phyloP scores from a whole-genome alignment of 441 rosid genomes.

The Gossypium aridum region DNA sequence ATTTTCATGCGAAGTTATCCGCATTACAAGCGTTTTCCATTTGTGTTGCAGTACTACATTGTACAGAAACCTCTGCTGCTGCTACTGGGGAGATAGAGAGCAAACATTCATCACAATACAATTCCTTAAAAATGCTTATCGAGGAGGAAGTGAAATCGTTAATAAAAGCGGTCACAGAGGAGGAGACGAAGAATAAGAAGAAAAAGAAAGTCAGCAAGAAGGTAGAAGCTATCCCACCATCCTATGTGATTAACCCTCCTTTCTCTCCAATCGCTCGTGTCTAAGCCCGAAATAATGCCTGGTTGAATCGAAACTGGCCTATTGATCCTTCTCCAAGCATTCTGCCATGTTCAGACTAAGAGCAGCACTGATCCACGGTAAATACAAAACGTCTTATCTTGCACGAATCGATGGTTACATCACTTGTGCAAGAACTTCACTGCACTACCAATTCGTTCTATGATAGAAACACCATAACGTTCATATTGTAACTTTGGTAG shows the following conservation, averaged over 20 bases:
- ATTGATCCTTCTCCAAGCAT: neutral
- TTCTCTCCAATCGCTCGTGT: conserved; percentile 87
- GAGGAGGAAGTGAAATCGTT: conserved; percentile 70
- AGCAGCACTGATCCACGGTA: neutral
- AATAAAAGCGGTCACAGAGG: conserved; percentile 52
- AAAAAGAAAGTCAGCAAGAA: conserved; percentile 33
- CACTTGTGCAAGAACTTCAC: conserved; percentile 15
- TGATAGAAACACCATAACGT: conserved; percentile 35
- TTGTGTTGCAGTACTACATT: conserved; percentile 73
- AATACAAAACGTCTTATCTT: conserved; percentile 7
- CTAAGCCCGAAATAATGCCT: conserved; percentile 22
- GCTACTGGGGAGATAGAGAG: conserved; percentile 23
- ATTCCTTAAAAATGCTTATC: conserved; percentile 57
- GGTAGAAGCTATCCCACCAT: conserved; percentile 36
- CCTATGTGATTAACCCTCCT: conserved; percentile 74
- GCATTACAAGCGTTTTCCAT: conserved; percentile 86
- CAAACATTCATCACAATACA: conserved; percentile 35
- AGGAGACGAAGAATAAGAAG: conserved; percentile 36
- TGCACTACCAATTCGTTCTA: conserved; percentile 30
- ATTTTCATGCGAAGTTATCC: conserved; percentile 83
- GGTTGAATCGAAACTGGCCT: conserved; percentile 6
- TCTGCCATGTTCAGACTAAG: neutral
- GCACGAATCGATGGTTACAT: neutral
- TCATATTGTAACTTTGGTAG: conserved; percentile 36
- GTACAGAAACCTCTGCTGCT: conserved; percentile 27